Conservation (phyloP, 345 rosid species). For the Salix purpurea region DNA sequence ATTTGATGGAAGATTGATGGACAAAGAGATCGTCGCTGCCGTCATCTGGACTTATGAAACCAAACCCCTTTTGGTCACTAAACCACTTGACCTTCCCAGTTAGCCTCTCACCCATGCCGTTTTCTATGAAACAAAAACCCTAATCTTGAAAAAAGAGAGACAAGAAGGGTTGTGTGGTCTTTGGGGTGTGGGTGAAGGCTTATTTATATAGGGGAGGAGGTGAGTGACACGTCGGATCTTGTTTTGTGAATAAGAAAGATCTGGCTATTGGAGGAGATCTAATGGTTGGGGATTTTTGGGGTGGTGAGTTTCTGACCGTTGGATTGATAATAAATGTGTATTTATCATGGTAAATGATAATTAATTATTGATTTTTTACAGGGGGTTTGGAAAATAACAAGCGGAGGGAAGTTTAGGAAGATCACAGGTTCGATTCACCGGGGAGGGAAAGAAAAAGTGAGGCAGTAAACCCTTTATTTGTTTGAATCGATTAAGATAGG, state of each 20-base stretch:
- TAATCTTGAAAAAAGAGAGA: background rate
- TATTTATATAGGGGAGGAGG: conserved; percentile 9
- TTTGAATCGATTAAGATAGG: no score
- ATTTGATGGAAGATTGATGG: conserved; percentile 28
- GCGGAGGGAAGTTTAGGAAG: background rate
- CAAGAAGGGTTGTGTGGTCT: background rate
- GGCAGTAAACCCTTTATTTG: no score
- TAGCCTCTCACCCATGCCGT: conserved; percentile 15
- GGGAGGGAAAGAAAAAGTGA: no score
- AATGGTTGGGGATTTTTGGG: conserved; percentile 15
- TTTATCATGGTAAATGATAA: background rate
- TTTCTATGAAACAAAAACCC: background rate
- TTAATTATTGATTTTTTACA: background rate
- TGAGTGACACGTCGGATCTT: conserved; percentile 20
- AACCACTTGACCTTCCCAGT: conserved; percentile 34
- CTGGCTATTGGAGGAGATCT: conserved; percentile 3
- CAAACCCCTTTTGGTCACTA: conserved; percentile 32
- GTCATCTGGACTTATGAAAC: conserved; percentile 30
- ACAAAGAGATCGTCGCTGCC: conserved; percentile 33
- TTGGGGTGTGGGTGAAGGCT: background rate
- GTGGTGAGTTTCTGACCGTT: background rate
- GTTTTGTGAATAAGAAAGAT: background rate
- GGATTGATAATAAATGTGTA: background rate
- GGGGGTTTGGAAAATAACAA: background rate
- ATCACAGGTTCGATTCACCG: no score